These are phyloP conservation scores for Claviceps arundinis DNA, from an alignment of 2,329 filamentous ascomycete species.

Conservation along the genomic window DNA sequence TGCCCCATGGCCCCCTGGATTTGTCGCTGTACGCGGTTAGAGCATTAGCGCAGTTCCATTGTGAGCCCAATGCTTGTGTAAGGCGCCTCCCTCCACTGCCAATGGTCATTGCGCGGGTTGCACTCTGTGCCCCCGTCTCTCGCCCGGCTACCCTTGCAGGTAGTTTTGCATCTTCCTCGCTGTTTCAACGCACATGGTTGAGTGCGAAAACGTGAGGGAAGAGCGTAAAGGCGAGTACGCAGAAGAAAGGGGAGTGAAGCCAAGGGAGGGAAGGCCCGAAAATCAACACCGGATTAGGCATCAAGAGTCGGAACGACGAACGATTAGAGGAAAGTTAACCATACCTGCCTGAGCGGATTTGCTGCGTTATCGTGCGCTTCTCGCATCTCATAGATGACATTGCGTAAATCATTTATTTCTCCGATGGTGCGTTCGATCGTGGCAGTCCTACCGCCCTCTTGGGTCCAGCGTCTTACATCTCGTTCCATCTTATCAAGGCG, in stretches of 20 bases:
- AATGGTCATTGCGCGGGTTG: not conserved
- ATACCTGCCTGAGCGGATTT: conserved; percentile 20
- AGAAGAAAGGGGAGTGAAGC: not conserved
- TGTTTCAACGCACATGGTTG: not conserved
- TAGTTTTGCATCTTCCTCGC: conserved; percentile 6
- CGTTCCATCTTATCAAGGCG: conserved; percentile 60
- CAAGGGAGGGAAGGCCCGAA: no score
- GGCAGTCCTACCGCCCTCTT: conserved; percentile 59
- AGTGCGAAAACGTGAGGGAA: not conserved
- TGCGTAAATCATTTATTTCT: conserved; percentile 53
- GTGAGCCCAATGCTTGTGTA: conserved; percentile 8
- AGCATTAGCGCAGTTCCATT: conserved; percentile 8
- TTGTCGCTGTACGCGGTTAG: conserved; percentile 7
- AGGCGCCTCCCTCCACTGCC: not conserved
- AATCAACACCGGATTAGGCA: no score
- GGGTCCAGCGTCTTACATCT: conserved; percentile 64
- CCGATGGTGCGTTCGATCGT: conserved; percentile 58
- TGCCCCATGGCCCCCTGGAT: not conserved
- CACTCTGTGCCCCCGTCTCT: not conserved
- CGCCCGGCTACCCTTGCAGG: not conserved
- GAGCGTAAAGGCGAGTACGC: not conserved
- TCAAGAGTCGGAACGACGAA: not conserved
- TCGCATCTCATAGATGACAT: conserved; percentile 41
- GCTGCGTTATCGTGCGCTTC: conserved; percentile 24
- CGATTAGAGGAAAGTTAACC: conserved; percentile 2